Base-by-base conservation (phyloP, 345 rosid species). In the Physaria fendleri region DNA sequence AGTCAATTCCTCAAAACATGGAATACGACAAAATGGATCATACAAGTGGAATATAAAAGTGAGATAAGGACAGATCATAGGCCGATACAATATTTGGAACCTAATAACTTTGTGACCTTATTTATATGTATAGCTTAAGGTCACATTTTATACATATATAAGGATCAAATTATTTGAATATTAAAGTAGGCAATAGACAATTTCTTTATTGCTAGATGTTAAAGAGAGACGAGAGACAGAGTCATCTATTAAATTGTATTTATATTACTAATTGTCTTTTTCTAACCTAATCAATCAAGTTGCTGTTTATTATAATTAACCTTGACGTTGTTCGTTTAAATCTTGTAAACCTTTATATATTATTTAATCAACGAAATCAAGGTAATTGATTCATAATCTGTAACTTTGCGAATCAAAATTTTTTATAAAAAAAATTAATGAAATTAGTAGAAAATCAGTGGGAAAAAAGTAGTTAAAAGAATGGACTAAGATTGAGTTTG, bases 211-310 rank as follows among this genome's bases (percentile, higher is more conserved):
- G 49, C 56, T 34, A 37, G 33, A 21, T 68, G 22, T 32, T 14
- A 49, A 45, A 25, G 42, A 27, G 24, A 69, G 62, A 69, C 68
- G 61, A 69, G 54, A 38, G 62, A 52, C 49, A 45, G 35, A 25
- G 62, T 61, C 62, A 44, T 37, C 42, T 20, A 37, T 44, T 44
- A 10, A 27, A 34, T 44, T 53, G n/a, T n/a, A 20, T 43, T 18
- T 44, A 60, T 44, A 27, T 69, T 69, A 53, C 5, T 44, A 59
- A 43, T 51, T 37, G 55, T 68, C 50, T 38, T 44, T 60, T 24
- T 52, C 54, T 46, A 46, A 54, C 56, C 58, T 61, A 54, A 61
- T 61, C 44, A 45, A 61, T 61, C 74, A 69, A 62, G 30, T 45
- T 53, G 68, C 16, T 29, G 28, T 54, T 37, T 38, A 41, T 69